Evolutionary conservation across 2,329 filamentous ascomycete genomes (phyloP).

Genomic region (Fusarium sp.): DNA sequence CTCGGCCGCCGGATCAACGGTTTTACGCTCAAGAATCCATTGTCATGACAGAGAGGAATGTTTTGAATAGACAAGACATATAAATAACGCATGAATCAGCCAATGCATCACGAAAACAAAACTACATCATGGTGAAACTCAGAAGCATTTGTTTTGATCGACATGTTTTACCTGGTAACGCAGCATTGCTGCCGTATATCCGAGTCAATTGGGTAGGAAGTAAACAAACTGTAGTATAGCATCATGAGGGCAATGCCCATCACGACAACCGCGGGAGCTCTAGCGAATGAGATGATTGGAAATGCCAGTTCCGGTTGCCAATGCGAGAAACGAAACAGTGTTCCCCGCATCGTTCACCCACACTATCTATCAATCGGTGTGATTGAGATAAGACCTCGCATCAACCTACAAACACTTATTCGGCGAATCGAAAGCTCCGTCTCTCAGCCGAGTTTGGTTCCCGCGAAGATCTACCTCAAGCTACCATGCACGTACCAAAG

Average conservation of each 20-base stretch:
- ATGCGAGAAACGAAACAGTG: slow-evolving; percentile 9
- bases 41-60: slow-evolving; percentile 10
- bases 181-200: background rate
- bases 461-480: slow-evolving; percentile 4
- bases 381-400: slow-evolving; percentile 19
- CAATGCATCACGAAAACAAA: background rate
- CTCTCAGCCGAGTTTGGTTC: background rate
- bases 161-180: slow-evolving; percentile 11
- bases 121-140: slow-evolving; percentile 18
- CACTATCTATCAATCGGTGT: slow-evolving; percentile 23
- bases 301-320: background rate
- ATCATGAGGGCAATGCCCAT: slow-evolving; percentile 26
- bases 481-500: slow-evolving; percentile 11
- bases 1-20: slow-evolving; percentile 10
- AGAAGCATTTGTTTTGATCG: background rate
- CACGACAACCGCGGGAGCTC: slow-evolving; percentile 7
- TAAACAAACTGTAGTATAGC: slow-evolving; percentile 27
- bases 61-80: background rate
- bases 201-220: slow-evolving; percentile 8
- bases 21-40: background rate
- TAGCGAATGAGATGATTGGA: slow-evolving; percentile 26
- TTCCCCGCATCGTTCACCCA: slow-evolving; percentile 33
- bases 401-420: background rate
- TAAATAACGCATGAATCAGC: background rate
- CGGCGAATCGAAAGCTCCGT: slow-evolving; percentile 1